phyloP scores from a whole-genome alignment of 1,139 yeast species.

The Hyphopichia fennica region DNA sequence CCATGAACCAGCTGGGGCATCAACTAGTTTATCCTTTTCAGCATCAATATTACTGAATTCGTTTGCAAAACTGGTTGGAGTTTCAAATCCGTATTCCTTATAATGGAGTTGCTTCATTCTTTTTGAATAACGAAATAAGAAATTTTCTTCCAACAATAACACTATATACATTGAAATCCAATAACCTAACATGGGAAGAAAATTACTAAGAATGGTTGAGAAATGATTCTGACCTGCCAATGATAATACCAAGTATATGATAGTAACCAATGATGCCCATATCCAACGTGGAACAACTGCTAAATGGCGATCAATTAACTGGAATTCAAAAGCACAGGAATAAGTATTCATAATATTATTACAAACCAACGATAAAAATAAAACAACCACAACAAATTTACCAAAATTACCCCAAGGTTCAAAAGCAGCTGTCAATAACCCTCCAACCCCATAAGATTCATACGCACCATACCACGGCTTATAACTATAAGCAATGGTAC shows the following conservation, averaged over 20 bases:
- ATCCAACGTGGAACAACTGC: conserved; percentile 78
- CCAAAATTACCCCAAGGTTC: conserved; percentile 80
- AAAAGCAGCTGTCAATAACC: conserved; percentile 67
- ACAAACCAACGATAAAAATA: conserved; percentile 73
- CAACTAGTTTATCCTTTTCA: neutral
- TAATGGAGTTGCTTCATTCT: conserved; percentile 12
- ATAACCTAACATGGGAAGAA: conserved; percentile 91
- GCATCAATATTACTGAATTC: neutral
- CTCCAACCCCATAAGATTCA: conserved; percentile 70
- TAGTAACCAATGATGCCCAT: conserved; percentile 68
- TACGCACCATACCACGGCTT: conserved; percentile 62
- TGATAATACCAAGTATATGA: conserved; percentile 66
- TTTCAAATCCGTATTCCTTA: conserved; percentile 12
- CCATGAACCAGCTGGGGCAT: conserved; percentile 4
- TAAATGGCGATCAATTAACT: conserved; percentile 62
- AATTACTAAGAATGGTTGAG: conserved; percentile 76
- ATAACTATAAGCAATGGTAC: conserved; percentile 65
- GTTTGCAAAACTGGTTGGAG: neutral
- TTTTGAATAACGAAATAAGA: conserved; percentile 52
- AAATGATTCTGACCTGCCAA: conserved; percentile 77
- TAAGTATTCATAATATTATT: conserved; percentile 81
- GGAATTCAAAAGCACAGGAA: conserved; percentile 80
- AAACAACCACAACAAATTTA: conserved; percentile 65
- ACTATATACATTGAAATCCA: conserved; percentile 87
- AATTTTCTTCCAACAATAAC: conserved; percentile 70